A percentile compares a stretch with the other conserved stretches of the same genome.
These are phyloP conservation scores for Apiospora kogelbergensis DNA, from an alignment of 2,329 filamentous ascomycete genomes.

Conservation along the genomic window DNA sequence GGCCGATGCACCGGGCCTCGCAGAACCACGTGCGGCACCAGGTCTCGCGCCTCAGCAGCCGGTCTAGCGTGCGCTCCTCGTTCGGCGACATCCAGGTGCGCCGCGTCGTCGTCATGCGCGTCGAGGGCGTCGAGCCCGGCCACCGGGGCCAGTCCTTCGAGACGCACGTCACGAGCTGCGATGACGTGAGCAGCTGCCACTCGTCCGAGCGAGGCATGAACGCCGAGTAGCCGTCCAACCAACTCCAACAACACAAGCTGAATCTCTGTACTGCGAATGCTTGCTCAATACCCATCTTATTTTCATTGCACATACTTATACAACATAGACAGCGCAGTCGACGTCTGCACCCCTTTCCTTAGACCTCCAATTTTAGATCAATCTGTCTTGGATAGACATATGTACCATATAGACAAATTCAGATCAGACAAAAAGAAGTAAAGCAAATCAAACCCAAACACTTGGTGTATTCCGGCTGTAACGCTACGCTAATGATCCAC, in stretches of 20 bases:
- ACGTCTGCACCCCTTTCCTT: neutral
- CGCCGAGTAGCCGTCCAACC: neutral
- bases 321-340: neutral
- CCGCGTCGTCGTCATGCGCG: constrained; percentile 2
- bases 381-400: neutral
- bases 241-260: neutral
- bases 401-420: neutral
- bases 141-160: constrained; percentile 5
- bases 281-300: neutral
- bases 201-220: neutral
- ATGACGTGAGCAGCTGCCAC: neutral
- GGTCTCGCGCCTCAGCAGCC: neutral
- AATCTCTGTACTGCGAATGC: neutral
- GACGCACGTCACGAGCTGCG: constrained; percentile 7
- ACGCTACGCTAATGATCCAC: constrained; percentile 4
- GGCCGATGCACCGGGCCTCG: neutral
- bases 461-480: neutral
- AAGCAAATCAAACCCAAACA: neutral
- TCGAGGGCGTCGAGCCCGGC: constrained; percentile 4
- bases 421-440: neutral
- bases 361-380: neutral
- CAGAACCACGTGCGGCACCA: neutral
- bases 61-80: constrained; percentile 5
- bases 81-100: constrained; percentile 6
- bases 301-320: neutral